phyloP scores from a whole-genome alignment of 148 eudicot species.

The Persicaria tinctoria region DNA sequence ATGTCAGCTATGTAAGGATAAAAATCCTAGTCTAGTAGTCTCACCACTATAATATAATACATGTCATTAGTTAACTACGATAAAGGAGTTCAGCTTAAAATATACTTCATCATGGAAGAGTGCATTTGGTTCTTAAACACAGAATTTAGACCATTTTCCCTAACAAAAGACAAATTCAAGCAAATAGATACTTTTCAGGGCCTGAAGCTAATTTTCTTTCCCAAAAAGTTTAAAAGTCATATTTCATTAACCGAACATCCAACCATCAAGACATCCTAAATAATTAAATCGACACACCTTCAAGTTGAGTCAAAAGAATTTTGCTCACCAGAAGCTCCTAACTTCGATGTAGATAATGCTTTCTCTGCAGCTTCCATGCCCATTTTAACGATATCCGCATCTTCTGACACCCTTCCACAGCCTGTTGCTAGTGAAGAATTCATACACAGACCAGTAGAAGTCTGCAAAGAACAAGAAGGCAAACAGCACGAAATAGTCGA shows the following conservation, averaged over 20 bases:
- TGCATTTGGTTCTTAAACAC: neutral
- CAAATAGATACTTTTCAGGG: neutral
- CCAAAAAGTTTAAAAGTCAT: neutral
- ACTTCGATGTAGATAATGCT: slow-evolving; percentile 52
- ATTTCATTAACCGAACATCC: neutral
- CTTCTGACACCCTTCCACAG: slow-evolving; percentile 25
- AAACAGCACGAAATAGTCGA: slow-evolving; percentile 31
- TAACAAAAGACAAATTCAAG: neutral
- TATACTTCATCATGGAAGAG: neutral
- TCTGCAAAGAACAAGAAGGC: slow-evolving; percentile 6
- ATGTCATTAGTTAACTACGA: neutral
- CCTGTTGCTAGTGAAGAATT: slow-evolving; percentile 23
- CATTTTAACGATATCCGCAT: slow-evolving; percentile 37
- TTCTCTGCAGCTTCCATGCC: slow-evolving; percentile 70
- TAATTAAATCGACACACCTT: neutral
- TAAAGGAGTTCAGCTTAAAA: neutral
- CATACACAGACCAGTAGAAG: slow-evolving; percentile 22
- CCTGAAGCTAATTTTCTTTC: neutral
- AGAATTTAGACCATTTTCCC: neutral
- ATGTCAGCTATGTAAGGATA: neutral
- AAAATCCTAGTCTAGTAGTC: too few relatives aligned
- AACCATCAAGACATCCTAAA: neutral
- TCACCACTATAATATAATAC: too few relatives aligned
- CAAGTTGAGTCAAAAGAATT: neutral
- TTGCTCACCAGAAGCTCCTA: slow-evolving; percentile 26